Base-by-base conservation (phyloP, 805 yeast genomes). In the Lachancea meyersii region DNA sequence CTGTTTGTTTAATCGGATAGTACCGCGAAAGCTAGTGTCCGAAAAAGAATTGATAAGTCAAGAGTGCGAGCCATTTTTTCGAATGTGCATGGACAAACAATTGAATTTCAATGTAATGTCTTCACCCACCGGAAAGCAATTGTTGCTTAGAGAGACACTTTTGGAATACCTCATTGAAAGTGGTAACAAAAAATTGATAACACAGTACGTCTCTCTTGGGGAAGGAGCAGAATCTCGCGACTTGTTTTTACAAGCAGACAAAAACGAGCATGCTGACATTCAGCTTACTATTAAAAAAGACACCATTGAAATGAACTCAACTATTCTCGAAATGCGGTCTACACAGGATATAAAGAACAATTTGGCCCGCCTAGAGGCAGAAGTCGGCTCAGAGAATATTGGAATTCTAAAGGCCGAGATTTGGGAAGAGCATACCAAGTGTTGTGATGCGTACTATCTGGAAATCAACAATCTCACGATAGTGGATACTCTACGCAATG, bases 21-120 rank as follows among this genome's bases (percentile, higher is more conserved):
- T 57, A 8, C 60, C 63, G 3, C 42, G 53, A 10, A 40, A 45
- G 14, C 27, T 53, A 18, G 34, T 50, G 19, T 37, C 53, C 5
- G 50, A 54, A 20, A 40, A 49, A 6, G 53, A 54, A n/a, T 33
- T 58, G 17, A 36, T 61, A 28, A 34, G 23, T 5, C 54, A 55
- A 36, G 64, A 61, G 38, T 57, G 55, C 33, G 54, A 52, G 31
- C 46, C 54, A 30, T 61, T 50, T 30, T 53, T 55, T 35, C 57
- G 57, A 23, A 51, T 52, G 54, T 60, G 64, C 34, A 39, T 60
- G 26, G 40, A 51, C 8, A 47, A 47, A 4, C 37, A 38, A 4
- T 46, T 47, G 20, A 51, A 54, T 41, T 60, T 55, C 37, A 58
- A 48, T 35, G 36, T 60, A 26, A 49, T 60, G n/a, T 55, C 60